Base-by-base conservation (phyloP, 164 flowering plant species). In the Vitis cinerea region DNA sequence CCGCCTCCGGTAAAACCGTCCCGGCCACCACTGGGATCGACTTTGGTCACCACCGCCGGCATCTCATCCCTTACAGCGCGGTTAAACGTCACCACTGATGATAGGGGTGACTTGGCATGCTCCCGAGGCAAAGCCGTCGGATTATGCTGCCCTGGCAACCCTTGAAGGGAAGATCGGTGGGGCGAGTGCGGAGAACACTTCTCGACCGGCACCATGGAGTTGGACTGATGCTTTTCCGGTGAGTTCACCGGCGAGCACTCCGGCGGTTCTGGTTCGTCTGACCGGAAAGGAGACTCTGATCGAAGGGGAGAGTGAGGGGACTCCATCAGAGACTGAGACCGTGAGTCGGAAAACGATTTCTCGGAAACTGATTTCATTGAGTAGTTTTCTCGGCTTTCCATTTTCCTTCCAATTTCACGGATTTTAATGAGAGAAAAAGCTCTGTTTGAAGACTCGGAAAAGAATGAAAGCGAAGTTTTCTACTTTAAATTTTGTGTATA, bases 261-360 rank as follows among this genome's bases (percentile, higher is more conserved):
- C 9, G 71, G 70, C 11, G 81, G 74, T 66, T 72, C 77, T 11
- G 77, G 80, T 37, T 72, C 81, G 65, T 85, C 88, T 70, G 88
- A 85, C 31, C 71, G 86, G 71, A 80, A 71, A 8, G 87, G 89
- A 3, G 89, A 82, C 60, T 80, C 70, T 68, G 74, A 77, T 2
- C 84, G 83, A 75, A 82, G 87, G 86, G 87, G 86, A 0, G 90
- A 82, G 78, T 80, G 84, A 12, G 78, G 81, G 77, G 81, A 79
- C 2, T 67, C 75, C 49, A 63, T 31, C 37, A 68, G 71, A 37
- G 75, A 11, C 17, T 1, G 83, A 72, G 19, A 83, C 84, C 48
- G 81, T 75, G 44, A 37, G 63, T 75, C 72, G 2, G 71, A 66
- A 23, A 27, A 60, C 29, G 23, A 53, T 37, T 37, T 37, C 51